Evolutionary conservation across 768 basidiomycete species (phyloP), one percentile per base, ranked within the genome.

Genomic region (Rhizopogon sp.): DNA sequence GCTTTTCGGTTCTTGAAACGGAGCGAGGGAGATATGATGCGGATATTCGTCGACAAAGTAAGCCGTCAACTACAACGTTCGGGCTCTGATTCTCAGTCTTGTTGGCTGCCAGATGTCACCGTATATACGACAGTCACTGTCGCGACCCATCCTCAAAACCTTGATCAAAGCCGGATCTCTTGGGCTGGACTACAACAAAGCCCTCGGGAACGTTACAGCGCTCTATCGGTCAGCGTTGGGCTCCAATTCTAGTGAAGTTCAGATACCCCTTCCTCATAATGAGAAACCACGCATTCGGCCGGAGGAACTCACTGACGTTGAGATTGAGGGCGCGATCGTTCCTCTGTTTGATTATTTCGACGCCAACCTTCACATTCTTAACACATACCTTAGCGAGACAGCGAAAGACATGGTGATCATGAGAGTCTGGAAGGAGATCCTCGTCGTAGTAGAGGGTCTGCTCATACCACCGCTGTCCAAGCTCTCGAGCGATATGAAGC

Each of bases 331-430:
- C 56, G 96, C 94, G 1, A 96, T 99, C 52, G 70, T 87, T 31
- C 87, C 92, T 1, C 72, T 99, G 37, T 95, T 98, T 66, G 96
- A 98, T 68, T 98, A 98, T 72, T 91, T 99, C 59, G 96, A 98
- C 56, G 85, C 86, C 25, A 98, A 96, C 63, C 77, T 98, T 47
- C 87, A 91, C 60, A 92, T 90, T 22, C 79, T 99, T 50, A 96
- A 96, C 63, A 92, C 88, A 3, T 86, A 89, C 58, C 76, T 99
- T 47, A 88, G 88, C 57, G 85, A 90, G 43, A 79, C 81, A 6
- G 89, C 92, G 52, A 91, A 92, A 74, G 83, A 93, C 69, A 89
- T 85, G 78, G 93, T 98, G 54, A 95, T 98, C 87, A 81, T 83
- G 29, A 81, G 87, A 53, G 81, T 96, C 53, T 99, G 97, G 97